These are phyloP conservation scores for Saxophila tyrrhenica DNA, from an alignment of 495 filamentous ascomycete species.

Conservation along the genomic window DNA sequence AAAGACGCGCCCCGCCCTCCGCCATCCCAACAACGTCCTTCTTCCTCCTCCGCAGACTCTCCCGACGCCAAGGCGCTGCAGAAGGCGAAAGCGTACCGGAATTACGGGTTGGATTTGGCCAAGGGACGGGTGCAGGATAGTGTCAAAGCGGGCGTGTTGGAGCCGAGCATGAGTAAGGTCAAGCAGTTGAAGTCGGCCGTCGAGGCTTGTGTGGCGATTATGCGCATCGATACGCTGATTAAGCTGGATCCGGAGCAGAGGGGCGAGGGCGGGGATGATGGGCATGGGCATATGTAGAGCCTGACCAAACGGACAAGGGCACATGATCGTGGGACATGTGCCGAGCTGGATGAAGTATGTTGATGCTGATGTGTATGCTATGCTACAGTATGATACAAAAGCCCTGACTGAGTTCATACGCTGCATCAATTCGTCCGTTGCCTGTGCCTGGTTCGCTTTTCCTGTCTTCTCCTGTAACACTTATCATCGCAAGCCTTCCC, in stretches of 20 bases:
- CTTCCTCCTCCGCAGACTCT: not conserved
- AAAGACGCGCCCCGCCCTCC: not conserved
- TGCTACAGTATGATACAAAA: conserved; percentile 8
- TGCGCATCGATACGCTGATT: conserved; percentile 99
- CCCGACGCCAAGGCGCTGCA: conserved; percentile 71
- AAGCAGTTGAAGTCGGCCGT: conserved; percentile 97
- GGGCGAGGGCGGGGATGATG: conserved; percentile 56
- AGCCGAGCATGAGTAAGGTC: conserved; percentile 97
- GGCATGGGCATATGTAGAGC: conserved; percentile 48
- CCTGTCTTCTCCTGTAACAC: too few species aligned
- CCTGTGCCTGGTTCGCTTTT: not conserved
- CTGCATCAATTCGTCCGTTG: not conserved
- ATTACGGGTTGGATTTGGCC: conserved; percentile 86
- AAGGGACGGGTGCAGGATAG: conserved; percentile 87
- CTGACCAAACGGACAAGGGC: not conserved
- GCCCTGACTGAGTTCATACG: too few species aligned
- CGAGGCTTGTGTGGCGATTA: conserved; percentile 97
- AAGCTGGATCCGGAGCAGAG: conserved; percentile 88
- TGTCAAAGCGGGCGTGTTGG: conserved; percentile 88
- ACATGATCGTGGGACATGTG: too few species aligned
- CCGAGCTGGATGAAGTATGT: not conserved
- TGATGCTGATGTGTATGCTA: not conserved
- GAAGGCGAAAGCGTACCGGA: conserved; percentile 93
- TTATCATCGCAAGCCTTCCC: not conserved
- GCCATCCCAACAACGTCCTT: too few species aligned